These are phyloP conservation scores for Mrakiaceae sp. DNA, from an alignment of 1,284 basidiomycete species.

Conservation along the genomic window DNA sequence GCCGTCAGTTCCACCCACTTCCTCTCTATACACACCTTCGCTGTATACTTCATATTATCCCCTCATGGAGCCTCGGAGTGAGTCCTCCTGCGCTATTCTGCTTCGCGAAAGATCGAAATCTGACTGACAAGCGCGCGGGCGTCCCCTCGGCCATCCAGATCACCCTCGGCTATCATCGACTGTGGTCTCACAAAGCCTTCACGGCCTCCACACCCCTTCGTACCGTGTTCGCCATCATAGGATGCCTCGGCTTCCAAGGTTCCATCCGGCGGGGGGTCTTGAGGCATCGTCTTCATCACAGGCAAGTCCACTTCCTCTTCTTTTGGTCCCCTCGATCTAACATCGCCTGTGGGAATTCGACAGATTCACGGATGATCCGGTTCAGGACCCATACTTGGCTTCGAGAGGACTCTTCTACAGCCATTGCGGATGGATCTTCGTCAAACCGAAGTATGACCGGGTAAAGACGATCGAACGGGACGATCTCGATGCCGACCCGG, in stretches of 20 bases:
- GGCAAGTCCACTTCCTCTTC: conserved; percentile 30
- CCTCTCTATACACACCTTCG: too few species aligned
- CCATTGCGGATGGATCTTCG: conserved; percentile 77
- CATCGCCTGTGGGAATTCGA: too few species aligned
- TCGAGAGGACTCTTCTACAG: conserved; percentile 60
- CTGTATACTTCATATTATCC: too few species aligned
- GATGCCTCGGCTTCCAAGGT: conserved; percentile 57
- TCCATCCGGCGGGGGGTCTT: conserved; percentile 58
- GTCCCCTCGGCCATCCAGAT: conserved; percentile 37
- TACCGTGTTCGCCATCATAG: conserved; percentile 49
- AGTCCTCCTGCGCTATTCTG: conserved; percentile 21
- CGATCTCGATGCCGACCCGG: conserved; percentile 58
- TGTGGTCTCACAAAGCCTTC: conserved; percentile 64
- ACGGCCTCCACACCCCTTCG: conserved; percentile 48
- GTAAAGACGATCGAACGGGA: conserved; percentile 53
- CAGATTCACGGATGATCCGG: conserved; percentile 59
- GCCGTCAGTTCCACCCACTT: conserved; percentile 26
- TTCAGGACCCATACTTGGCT: conserved; percentile 64
- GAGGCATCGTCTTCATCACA: conserved; percentile 62
- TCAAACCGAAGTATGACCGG: conserved; percentile 54
- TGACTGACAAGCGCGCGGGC: background rate
- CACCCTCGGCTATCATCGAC: conserved; percentile 61
- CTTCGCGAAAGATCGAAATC: background rate
- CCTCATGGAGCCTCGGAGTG: conserved; percentile 33
- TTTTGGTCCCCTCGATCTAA: too few species aligned